Conservation (phyloP, 73 alveolate species). For the Paramecium pentaurelia region DNA sequence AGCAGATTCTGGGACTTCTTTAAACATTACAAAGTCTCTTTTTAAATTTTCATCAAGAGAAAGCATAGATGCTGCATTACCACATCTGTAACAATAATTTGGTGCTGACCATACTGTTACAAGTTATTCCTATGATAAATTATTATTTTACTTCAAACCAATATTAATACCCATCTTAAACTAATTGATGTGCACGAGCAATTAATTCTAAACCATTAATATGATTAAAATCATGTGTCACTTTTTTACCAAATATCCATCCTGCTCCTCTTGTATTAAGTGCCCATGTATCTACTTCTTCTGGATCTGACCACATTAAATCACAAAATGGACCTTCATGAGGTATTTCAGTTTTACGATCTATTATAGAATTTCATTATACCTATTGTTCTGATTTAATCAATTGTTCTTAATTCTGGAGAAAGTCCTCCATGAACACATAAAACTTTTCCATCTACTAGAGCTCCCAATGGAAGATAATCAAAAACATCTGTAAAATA, state of each 20-base stretch:
- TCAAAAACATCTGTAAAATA: slow-evolving; percentile 92
- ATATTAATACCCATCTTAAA: slow-evolving; percentile 88
- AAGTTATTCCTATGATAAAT: slow-evolving; percentile 76
- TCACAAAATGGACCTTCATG: slow-evolving; percentile 97
- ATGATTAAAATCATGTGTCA: slow-evolving; percentile 86
- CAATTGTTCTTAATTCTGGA: slow-evolving; percentile 81
- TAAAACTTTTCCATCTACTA: slow-evolving; percentile 75
- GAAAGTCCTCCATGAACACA: slow-evolving; percentile 96
- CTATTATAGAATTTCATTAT: slow-evolving; percentile 26
- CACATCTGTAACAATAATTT: slow-evolving; percentile 95
- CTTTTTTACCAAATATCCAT: slow-evolving; percentile 92
- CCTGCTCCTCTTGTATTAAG: slow-evolving; percentile 95
- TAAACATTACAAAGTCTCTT: slow-evolving; percentile 69
- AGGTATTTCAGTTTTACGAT: slow-evolving; percentile 86
- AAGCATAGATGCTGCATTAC: slow-evolving; percentile 87
- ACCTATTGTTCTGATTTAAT: slow-evolving; percentile 67
- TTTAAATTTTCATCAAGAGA: slow-evolving; percentile 77
- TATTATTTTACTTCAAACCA: slow-evolving; percentile 67
- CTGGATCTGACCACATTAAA: slow-evolving; percentile 97
- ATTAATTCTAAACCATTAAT: slow-evolving; percentile 82
- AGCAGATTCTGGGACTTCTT: slow-evolving; percentile 61
- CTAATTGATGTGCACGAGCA: slow-evolving; percentile 94
- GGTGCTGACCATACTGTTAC: slow-evolving; percentile 98
- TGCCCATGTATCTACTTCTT: slow-evolving; percentile 92
- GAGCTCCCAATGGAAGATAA: slow-evolving; percentile 87